These are phyloP conservation scores for Solanum tarijense DNA, from an alignment of 257 asterid species.

Conservation along the genomic window DNA sequence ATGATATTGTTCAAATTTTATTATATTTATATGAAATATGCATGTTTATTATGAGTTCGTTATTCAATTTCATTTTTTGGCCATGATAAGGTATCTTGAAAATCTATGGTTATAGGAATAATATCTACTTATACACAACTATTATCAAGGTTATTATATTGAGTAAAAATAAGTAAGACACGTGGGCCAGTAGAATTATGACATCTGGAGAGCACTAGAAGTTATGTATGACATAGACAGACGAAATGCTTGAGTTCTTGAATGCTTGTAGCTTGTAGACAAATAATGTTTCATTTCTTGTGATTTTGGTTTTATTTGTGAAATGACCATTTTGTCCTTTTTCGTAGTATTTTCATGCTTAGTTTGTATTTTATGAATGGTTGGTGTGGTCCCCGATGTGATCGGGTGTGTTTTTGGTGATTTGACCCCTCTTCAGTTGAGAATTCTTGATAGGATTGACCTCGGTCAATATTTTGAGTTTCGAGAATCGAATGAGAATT, in stretches of 20 bases:
- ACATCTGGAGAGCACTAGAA: not conserved
- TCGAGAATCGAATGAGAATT: fast-evolving
- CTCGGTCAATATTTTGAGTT: not conserved
- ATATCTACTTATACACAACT: too few species aligned
- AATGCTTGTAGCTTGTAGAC: not conserved
- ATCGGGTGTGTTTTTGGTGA: not conserved
- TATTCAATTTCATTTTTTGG: too few species aligned
- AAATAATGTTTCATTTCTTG: too few species aligned
- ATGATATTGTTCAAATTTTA: too few species aligned
- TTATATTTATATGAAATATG: too few species aligned
- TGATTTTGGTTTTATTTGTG: not conserved
- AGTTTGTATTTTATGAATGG: not conserved
- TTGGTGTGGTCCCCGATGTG: not conserved
- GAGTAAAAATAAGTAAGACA: too few species aligned
- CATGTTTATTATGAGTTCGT: too few species aligned
- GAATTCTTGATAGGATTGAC: not conserved
- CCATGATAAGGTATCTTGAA: too few species aligned
- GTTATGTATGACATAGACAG: not conserved
- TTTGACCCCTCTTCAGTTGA: not conserved
- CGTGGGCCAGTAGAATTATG: not conserved
- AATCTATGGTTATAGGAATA: too few species aligned
- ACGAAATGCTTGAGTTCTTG: not conserved
- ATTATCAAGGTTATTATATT: not conserved
- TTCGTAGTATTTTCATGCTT: not conserved
- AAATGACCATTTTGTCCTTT: not conserved